A percentile compares a stretch with the other conserved stretches of the same genome.
These are phyloP conservation scores for Suillus fuscotomentosus DNA, from an alignment of 768 basidiomycete genomes.

Conservation along the genomic window DNA sequence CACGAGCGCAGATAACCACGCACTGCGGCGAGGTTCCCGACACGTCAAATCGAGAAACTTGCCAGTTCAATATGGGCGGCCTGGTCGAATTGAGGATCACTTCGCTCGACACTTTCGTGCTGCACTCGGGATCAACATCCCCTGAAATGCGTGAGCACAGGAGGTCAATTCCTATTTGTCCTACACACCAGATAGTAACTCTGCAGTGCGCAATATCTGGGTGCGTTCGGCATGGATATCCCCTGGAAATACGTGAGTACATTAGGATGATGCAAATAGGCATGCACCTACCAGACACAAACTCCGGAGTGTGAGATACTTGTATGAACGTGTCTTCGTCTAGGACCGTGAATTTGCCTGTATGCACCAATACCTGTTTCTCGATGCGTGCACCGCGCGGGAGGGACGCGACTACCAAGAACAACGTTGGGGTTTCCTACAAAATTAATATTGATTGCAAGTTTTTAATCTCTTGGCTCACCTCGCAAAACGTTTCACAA, in stretches of 20 bases:
- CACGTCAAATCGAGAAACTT: slow-evolving; percentile 44
- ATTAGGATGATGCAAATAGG: neutral
- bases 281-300: slow-evolving; percentile 38
- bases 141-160: neutral
- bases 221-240: neutral
- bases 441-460: neutral
- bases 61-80: slow-evolving; percentile 38
- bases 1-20: slow-evolving; percentile 44
- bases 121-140: neutral
- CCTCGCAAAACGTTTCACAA: slow-evolving; percentile 26
- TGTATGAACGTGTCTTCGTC: slow-evolving; percentile 41
- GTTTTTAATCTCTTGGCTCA: slow-evolving; percentile 7
- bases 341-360: slow-evolving; percentile 48
- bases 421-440: slow-evolving; percentile 47
- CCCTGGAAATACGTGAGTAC: neutral
- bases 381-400: slow-evolving; percentile 75
- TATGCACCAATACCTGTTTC: slow-evolving; percentile 74
- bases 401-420: slow-evolving; percentile 58
- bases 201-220: slow-evolving; percentile 34
- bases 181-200: slow-evolving; percentile 39
- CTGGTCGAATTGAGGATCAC: slow-evolving; percentile 9
- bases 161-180: neutral
- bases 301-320: slow-evolving; percentile 35
- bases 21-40: slow-evolving; percentile 34
- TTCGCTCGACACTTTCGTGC: neutral